Base-by-base conservation (phyloP, 106 monocot species). In the Cymbidium sinense region DNA sequence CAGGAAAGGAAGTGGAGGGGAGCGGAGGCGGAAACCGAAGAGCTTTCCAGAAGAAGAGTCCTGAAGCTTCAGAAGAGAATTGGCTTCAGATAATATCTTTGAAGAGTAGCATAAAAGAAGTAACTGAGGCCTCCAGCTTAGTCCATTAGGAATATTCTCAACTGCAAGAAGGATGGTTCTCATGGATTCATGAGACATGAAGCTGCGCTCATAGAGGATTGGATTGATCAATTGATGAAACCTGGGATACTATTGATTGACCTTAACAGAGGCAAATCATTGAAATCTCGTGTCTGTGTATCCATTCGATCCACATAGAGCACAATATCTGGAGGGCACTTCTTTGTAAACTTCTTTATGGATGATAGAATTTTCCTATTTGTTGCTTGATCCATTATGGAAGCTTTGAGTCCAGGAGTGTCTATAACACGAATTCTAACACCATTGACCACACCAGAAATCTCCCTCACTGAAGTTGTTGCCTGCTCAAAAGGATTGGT, bases 151-250 rank as follows among this genome's bases (percentile, higher is more conserved):
- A 50, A 98, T 83, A 44, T 80, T 88, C 54, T 94, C 74, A 3
- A 91, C 96, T 89, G 43, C 96, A 98, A 4, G 88, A 91, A 39
- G 89, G 88, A 79, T 98, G 96, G 62, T 98, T 98, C 85, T 98
- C 96, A 54, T 2, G 94, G 96, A 73, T 98, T 98, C 91, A 94
- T 90, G 75, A 98, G 75, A 10, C 91, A 83, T 90, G 91, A 86
- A 76, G 90, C 91, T 75, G 88, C 96, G 84, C 94, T 94, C 0
- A 94, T 92, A 98, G 85, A 79, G 88, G 76, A 98, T 94, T 23
- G 96, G 88, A 75, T 94, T 98, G 75, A 90, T 92, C 96, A 47
- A 92, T 92, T 20, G 96, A 89, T 15, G 94, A 84, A n/a, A 35
- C 94, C 96, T 28, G 94, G 78, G 30, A 80, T 74, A 73, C 70